Base-by-base conservation (phyloP, 2,329 filamentous ascomycete species). In the Clonostachys sp. region DNA sequence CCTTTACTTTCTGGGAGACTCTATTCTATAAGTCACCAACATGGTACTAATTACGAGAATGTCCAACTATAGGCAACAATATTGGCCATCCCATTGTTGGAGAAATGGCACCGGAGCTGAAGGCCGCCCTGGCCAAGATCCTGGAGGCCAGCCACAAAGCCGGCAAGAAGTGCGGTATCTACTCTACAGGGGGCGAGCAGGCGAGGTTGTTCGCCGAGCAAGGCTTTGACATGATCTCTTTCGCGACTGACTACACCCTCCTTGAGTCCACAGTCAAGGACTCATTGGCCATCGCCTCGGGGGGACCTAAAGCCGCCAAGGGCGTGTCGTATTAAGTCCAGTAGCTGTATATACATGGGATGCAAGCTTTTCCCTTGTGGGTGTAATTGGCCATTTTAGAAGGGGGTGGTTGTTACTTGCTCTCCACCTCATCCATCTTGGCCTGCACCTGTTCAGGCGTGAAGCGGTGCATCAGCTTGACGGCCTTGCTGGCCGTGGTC, bases 381-480 rank as follows among this genome's bases (percentile, higher is more conserved):
- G 35, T 7, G 12, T 16, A 41, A 10, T 20, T 12, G 18, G 18
- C 4, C 39, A n/a, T 30, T 4, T 36, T 16, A 10, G 38, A 17
- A 43, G 14, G 46, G 20, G 13, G 20, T 10, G 30, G 13, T 30
- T 6, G 44, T 48, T 55, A 60, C 44, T 47, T 52, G 36, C 20
- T 55, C 51, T 78, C 74, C 12, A 75, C 77, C 36, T 75, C 66
- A 56, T 90, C 80, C 85, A 91, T 89, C 61, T 84, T 79, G 16
- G 72, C 74, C 51, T 80, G 71, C 3, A 92, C 79, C 49, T 91
- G 78, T 5, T 82, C 78, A 24, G 77, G 68, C 0, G 79, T 84
- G 64, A 91, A 89, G 16, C 85, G 77, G 62, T 91, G 88, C 87
- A 91, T 91, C 43, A 91, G 70, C 63, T 90, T 91, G 48, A 78